Conservation (phyloP, 768 basidiomycete species). For the Termitomyces heimii region DNA sequence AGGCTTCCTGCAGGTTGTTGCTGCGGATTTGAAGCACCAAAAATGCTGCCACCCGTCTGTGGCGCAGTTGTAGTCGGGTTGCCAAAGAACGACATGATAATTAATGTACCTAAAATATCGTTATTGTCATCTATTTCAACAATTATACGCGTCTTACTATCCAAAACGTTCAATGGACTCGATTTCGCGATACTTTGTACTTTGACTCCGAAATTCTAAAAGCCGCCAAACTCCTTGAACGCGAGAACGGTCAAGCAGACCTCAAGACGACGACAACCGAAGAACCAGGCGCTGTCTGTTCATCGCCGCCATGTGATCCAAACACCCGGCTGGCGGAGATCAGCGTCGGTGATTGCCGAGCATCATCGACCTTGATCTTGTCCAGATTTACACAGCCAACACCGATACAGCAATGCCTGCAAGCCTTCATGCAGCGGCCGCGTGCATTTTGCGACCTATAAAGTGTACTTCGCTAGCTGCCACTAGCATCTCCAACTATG, state of each 20-base stretch:
- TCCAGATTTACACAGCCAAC: neutral
- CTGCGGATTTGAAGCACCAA: slow-evolving; percentile 22
- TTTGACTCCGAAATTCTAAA: neutral
- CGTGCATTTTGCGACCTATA: neutral
- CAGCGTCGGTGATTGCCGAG: neutral
- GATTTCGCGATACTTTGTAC: neutral
- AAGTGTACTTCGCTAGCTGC: neutral
- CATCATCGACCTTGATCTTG: neutral
- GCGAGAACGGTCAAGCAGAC: neutral
- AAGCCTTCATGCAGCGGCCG: slow-evolving; percentile 1
- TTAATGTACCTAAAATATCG: neutral
- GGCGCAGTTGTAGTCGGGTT: slow-evolving; percentile 9
- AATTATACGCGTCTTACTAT: slow-evolving; percentile 5
- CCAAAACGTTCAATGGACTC: neutral
- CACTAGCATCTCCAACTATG: neutral
- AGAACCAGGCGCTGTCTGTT: neutral
- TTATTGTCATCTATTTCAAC: neutral
- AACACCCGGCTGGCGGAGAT: neutral
- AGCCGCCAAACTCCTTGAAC: neutral
- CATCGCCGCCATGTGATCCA: neutral
- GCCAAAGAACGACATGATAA: slow-evolving; percentile 17
- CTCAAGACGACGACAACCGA: neutral
- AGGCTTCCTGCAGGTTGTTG: slow-evolving; percentile 20
- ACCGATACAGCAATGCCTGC: slow-evolving; percentile 1
- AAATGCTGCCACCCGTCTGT: slow-evolving; percentile 17